A percentile compares a stretch with the other conserved stretches of the same genome.
phyloP scores from a whole-genome alignment of 208 protist genomes.

The Wallacemonas sp. region DNA sequence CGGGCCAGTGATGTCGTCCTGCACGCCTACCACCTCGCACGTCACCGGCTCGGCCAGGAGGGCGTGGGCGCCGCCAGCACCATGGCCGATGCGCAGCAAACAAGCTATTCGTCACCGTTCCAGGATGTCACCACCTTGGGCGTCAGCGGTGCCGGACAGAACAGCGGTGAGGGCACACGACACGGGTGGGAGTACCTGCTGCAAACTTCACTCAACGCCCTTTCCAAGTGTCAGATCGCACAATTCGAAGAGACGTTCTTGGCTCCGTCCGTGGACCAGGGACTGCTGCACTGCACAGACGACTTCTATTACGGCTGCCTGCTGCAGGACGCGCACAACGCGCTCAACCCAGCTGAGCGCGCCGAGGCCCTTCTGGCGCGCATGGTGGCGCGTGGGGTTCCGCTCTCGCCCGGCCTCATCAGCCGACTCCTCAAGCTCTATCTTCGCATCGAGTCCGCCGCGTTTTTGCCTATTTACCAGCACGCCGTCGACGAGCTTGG shows the following conservation, averaged over 20 bases:
- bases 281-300: conserved; percentile 51
- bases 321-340: conserved; percentile 76
- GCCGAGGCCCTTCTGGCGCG: conserved; percentile 37
- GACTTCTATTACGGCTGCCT: conserved; percentile 70
- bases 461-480: conserved; percentile 53
- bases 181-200: conserved; percentile 65
- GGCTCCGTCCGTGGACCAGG: conserved; percentile 25
- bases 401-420: conserved; percentile 41
- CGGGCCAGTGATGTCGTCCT: conserved; percentile 60
- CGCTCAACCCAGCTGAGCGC: conserved; percentile 44
- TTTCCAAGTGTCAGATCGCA: conserved; percentile 70
- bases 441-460: conserved; percentile 50
- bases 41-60: conserved; percentile 11
- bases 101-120: too few relatives aligned
- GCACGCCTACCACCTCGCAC: conserved; percentile 30
- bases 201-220: conserved; percentile 59
- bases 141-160: background rate
- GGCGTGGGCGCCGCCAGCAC: too few relatives aligned
- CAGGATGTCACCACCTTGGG: too few relatives aligned
- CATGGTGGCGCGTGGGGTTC: conserved; percentile 35
- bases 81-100: too few relatives aligned
- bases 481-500: conserved; percentile 39
- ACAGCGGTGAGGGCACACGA: background rate
- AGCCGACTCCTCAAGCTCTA: conserved; percentile 69
- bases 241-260: conserved; percentile 63